These are phyloP conservation scores for Termitomyces eurrhizus DNA, from an alignment of 768 basidiomycete species.

Conservation along the genomic window DNA sequence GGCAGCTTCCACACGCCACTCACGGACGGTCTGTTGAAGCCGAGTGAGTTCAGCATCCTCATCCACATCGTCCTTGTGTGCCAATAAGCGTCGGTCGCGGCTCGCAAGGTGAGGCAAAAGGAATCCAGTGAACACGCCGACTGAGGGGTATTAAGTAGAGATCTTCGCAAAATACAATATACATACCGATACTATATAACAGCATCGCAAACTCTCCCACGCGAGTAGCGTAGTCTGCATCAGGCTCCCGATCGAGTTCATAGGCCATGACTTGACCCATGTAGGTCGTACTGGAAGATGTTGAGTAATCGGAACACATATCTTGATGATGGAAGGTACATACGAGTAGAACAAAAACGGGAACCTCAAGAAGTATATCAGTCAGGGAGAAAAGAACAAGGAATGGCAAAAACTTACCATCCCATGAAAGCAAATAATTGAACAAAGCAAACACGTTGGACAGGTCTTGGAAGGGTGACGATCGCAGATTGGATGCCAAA, in stretches of 20 bases:
- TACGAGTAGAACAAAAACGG: constrained; percentile 93
- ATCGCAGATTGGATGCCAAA: constrained; percentile 75
- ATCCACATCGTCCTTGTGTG: constrained; percentile 64
- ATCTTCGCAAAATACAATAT: constrained; percentile 17
- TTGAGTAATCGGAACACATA: not conserved
- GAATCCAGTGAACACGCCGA: constrained; percentile 81
- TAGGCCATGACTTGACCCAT: constrained; percentile 92
- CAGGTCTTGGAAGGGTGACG: constrained; percentile 72
- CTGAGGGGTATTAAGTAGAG: constrained; percentile 33
- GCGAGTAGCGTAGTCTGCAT: constrained; percentile 78
- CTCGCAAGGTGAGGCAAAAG: constrained; percentile 77
- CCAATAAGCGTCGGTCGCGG: constrained; percentile 78
- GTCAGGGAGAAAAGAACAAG: constrained; percentile 4
- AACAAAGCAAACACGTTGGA: constrained; percentile 87
- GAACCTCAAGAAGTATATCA: constrained; percentile 51
- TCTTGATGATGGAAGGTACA: constrained; percentile 19
- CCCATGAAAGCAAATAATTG: constrained; percentile 97
- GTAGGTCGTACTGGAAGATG: constrained; percentile 71
- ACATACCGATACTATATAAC: constrained; percentile 87
- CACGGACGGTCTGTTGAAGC: constrained; percentile 64
- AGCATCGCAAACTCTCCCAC: constrained; percentile 88
- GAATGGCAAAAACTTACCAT: constrained; percentile 51
- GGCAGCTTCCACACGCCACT: constrained; percentile 85
- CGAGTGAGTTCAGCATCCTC: constrained; percentile 72
- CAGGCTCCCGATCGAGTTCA: constrained; percentile 68